Evolutionary conservation across 495 filamentous ascomycete genomes (phyloP).

Genomic region (Talaromyces stipitatus): DNA sequence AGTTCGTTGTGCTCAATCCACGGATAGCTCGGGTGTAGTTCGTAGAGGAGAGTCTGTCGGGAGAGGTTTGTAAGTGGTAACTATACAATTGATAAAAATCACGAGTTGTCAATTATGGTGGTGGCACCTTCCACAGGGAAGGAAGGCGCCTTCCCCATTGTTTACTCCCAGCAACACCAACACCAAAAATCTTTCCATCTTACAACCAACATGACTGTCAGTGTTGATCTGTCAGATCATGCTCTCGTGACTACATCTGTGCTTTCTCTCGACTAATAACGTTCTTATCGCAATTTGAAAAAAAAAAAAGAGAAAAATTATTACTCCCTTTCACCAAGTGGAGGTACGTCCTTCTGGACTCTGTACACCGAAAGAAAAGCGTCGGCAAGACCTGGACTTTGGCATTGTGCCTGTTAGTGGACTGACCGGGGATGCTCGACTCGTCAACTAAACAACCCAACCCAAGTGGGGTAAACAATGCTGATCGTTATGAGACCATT

Average conservation of each 20-base stretch:
- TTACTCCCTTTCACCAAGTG: background rate
- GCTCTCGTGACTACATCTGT: slow-evolving; percentile 2
- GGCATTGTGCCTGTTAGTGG: background rate
- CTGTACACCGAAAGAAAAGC: background rate
- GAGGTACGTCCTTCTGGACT: background rate
- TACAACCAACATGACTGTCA: background rate
- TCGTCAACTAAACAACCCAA: background rate
- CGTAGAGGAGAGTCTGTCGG: too few species aligned
- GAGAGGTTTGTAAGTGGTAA: too few species aligned
- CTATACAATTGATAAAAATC: too few species aligned
- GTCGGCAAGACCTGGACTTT: background rate
- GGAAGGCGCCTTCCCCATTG: background rate
- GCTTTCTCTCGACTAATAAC: background rate
- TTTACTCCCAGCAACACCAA: background rate
- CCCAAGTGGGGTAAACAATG: background rate
- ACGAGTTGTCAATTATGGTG: too few species aligned
- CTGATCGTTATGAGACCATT: slow-evolving; percentile 3
- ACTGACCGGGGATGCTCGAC: too few species aligned
- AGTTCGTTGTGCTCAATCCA: background rate
- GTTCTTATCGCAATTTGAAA: background rate
- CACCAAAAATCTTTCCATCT: background rate
- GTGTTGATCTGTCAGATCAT: background rate
- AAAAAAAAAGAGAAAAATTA: too few species aligned
- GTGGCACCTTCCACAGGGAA: too few species aligned
- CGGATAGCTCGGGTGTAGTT: background rate